Conservation (phyloP, 192 early-diverging fungal genomes). For the Globomyces pollinis-pini region DNA sequence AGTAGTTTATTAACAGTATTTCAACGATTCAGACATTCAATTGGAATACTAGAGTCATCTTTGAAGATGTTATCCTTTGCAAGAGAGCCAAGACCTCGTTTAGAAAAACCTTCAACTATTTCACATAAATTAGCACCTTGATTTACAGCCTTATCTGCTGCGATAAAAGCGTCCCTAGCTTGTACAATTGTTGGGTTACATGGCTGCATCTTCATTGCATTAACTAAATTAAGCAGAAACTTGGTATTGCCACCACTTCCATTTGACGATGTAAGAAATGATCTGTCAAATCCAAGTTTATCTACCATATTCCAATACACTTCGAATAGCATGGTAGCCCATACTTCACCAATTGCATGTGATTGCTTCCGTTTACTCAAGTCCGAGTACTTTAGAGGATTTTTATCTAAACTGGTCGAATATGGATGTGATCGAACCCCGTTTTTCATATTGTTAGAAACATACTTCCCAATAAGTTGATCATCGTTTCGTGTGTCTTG, state of each 20-base stretch:
- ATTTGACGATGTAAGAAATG: not conserved
- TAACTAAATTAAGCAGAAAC: conserved; percentile 43
- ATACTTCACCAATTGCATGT: conserved; percentile 50
- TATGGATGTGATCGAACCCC: conserved; percentile 49
- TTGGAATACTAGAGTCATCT: conserved; percentile 7
- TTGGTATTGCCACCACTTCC: conserved; percentile 37
- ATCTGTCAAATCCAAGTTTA: conserved; percentile 20
- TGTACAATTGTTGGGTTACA: conserved; percentile 57
- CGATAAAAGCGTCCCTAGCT: conserved; percentile 56
- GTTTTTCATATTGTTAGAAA: conserved; percentile 11
- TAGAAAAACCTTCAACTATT: conserved; percentile 58
- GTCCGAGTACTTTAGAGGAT: conserved; percentile 16
- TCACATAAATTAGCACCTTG: conserved; percentile 46
- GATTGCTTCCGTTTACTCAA: conserved; percentile 24
- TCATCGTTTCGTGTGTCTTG: conserved; percentile 23
- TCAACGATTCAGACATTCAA: too few species aligned
- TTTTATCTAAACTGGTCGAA: conserved; percentile 36
- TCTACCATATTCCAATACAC: conserved; percentile 46
- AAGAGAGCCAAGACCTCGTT: conserved; percentile 52
- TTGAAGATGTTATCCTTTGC: conserved; percentile 15
- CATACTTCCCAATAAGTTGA: conserved; percentile 35
- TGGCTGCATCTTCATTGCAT: conserved; percentile 54
- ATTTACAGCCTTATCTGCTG: conserved; percentile 45
- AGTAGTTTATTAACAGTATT: too few species aligned
- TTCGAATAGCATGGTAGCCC: conserved; percentile 50